phyloP scores from a whole-genome alignment of 768 basidiomycete species.

The Gloeopeniophorella convolvens region DNA sequence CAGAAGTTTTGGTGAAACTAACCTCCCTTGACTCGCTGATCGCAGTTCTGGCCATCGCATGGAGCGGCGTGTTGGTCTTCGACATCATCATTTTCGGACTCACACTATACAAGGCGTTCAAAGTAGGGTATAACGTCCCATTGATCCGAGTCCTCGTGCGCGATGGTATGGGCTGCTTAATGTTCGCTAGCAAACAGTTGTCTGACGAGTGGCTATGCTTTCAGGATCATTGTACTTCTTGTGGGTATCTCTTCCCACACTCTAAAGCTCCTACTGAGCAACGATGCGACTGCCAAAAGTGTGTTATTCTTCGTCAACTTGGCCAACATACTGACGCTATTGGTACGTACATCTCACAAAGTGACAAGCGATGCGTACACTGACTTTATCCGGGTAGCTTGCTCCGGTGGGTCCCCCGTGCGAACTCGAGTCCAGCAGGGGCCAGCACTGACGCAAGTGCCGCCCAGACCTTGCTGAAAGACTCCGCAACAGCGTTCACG shows the following conservation, averaged over 20 bases:
- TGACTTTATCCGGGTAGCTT: not conserved
- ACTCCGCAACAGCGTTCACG: not conserved
- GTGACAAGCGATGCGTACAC: not conserved
- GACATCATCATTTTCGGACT: not conserved
- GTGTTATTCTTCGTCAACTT: not conserved
- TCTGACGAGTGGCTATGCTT: not conserved
- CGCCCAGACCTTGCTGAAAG: not conserved
- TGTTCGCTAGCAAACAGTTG: too few relatives aligned
- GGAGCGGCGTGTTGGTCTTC: not conserved
- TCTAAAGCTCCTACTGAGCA: not conserved
- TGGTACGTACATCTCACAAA: not conserved
- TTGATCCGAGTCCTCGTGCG: not conserved
- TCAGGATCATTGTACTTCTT: constrained; percentile 1
- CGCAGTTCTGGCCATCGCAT: not conserved
- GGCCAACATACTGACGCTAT: not conserved
- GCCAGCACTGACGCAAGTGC: not conserved
- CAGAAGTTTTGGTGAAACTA: not conserved
- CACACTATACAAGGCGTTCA: not conserved
- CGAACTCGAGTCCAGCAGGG: not conserved
- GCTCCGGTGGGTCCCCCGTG: not conserved
- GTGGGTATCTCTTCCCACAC: not conserved
- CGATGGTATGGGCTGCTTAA: not conserved
- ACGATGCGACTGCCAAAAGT: not conserved
- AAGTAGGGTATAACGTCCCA: not conserved
- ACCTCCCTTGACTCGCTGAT: not conserved